A percentile compares a stretch with the other conserved stretches of the same genome.
These are phyloP conservation scores for Mallotus nudiflorus DNA, from an alignment of 345 rosid species.

Conservation along the genomic window DNA sequence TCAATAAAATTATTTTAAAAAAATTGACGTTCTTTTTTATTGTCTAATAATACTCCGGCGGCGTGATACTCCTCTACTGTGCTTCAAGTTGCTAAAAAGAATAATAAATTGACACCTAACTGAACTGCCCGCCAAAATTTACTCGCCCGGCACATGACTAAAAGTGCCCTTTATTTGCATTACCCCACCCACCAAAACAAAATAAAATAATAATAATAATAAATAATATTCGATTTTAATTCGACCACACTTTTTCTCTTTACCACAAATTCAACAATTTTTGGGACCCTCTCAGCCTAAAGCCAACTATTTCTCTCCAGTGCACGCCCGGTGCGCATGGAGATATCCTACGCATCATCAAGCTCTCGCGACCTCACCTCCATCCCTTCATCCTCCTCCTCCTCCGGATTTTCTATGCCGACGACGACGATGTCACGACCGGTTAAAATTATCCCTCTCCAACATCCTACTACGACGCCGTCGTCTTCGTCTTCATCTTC, in stretches of 20 bases:
- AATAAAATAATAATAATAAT: not conserved
- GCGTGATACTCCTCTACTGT: no score
- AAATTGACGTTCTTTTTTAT: no score
- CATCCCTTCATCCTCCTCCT: conserved; percentile 14
- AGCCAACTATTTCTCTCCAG: not conserved
- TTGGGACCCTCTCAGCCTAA: not conserved
- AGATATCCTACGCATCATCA: conserved; percentile 58
- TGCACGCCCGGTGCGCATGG: conserved; percentile 37
- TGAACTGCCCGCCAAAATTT: no score
- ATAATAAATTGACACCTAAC: no score
- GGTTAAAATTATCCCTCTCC: conserved; percentile 74
- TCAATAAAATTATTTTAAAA: no score
- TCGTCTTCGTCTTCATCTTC: conserved; percentile 35
- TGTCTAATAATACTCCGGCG: no score
- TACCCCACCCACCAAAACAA: no score
- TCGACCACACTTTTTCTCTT: not conserved
- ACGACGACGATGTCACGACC: conserved; percentile 46
- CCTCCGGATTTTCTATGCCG: conserved; percentile 41
- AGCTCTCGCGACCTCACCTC: conserved; percentile 42
- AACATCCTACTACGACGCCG: conserved; percentile 58
- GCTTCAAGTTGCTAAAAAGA: no score
- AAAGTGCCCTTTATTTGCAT: no score
- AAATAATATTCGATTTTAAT: no score
- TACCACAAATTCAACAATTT: not conserved
- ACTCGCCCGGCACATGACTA: no score